Evolutionary conservation across 257 asterid genomes (phyloP), one percentile per base, ranked within the genome.

Genomic region (Rhazya stricta): DNA sequence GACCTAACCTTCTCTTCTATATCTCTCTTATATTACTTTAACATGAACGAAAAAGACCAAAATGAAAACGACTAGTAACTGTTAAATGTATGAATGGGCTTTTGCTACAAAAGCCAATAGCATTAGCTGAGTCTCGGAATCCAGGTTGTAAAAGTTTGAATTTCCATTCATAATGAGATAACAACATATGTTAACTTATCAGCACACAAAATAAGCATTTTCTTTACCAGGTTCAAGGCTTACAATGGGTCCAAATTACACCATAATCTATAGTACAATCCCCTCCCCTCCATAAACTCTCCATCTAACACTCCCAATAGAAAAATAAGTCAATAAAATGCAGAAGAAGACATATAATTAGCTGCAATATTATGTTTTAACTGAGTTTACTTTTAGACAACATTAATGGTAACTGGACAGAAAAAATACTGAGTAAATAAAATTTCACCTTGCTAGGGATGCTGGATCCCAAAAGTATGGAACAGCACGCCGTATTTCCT

Each of bases 381-480:
- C 7, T 16, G 21, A 23, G 43, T 15, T 50, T n/a, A 48, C 32
- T 21, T 16, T 37, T 37, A 37, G 13, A 66, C 32, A 66, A 37
- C 5, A 66, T 37, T 29, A 63, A 1, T 7, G 43, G 46, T 34
- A 63, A 34, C 11, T 66, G 23, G 48, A 23, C 23, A 66, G 23
- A 65, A 66, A 36, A 65, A 36, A 65, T 37, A 32, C 48, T 66
- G 50, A 37, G 71, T 19, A 21, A 37, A 66, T 18, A 37, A 77
- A 77, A 66, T 32, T 74, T 83, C 78, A 95, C 99, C 99, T 92
- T 76, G 99, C 97, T 68, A 95, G 81, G 68, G 98, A 86, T 78
- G 97, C 84, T 36, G 99, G 96, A 84, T 95, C 97, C 99, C 99
- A 95, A 77, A 96, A 81, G 86, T 88, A 95, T 13, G 99, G 98